phyloP scores from a whole-genome alignment of 345 rosid genomes.

The Aegle marmelos region DNA sequence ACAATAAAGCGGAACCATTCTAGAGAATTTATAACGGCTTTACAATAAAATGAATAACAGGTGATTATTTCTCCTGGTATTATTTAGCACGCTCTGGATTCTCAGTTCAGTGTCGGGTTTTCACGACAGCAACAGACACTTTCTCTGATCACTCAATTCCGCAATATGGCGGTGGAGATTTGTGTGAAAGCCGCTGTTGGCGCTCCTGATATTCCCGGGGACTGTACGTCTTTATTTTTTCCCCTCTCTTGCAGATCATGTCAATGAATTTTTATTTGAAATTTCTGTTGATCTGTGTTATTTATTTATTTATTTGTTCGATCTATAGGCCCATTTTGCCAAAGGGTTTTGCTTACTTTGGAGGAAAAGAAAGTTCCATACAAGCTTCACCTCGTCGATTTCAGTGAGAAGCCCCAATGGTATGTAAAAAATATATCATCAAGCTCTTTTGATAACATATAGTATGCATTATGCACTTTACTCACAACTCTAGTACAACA shows the following conservation, averaged over 20 bases:
- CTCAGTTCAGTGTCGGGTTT: not conserved
- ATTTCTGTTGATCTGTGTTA: not conserved
- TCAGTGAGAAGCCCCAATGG: conserved; percentile 78
- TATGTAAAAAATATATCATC: conserved; percentile 17
- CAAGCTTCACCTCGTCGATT: conserved; percentile 54
- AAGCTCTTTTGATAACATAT: too few species aligned
- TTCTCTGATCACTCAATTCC: not conserved
- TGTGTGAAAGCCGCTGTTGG: conserved; percentile 85
- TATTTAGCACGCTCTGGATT: not conserved
- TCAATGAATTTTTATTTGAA: not conserved
- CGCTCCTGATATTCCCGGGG: conserved; percentile 68
- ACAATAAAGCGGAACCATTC: not conserved
- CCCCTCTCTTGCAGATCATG: not conserved
- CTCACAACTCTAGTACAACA: not conserved
- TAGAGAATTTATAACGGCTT: not conserved
- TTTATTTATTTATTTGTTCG: not conserved
- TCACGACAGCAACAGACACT: not conserved
- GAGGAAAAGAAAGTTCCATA: conserved; percentile 82
- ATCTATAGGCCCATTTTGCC: conserved; percentile 69
- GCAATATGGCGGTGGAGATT: conserved; percentile 69
- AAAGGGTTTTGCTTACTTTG: conserved; percentile 63
- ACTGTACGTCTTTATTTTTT: conserved; percentile 44
- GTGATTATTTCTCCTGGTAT: not conserved
- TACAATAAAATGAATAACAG: not conserved
- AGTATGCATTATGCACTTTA: not conserved